A percentile compares a stretch with the other conserved stretches of the same genome.
Conservation (phyloP, 1,139 yeast species). For the Sugiyamaella paludigena region DNA sequence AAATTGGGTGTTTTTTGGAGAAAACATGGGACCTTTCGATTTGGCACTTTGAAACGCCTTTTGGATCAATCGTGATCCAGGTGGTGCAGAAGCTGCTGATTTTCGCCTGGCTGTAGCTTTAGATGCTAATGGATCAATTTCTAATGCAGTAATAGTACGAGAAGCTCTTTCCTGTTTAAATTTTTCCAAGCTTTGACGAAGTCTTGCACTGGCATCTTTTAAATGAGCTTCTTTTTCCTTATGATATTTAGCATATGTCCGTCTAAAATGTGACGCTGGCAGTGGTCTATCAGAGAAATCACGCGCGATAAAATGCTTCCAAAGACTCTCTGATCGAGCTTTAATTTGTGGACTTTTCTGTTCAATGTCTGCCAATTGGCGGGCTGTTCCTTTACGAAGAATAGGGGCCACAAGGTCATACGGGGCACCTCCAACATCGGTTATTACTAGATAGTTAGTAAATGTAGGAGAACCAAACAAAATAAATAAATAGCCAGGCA, state of each 20-base stretch:
- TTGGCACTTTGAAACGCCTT: slow-evolving; percentile 25
- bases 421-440: slow-evolving; percentile 34
- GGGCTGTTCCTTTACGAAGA: slow-evolving; percentile 27
- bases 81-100: slow-evolving; percentile 15
- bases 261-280: slow-evolving; percentile 24
- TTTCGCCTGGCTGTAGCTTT: slow-evolving; percentile 20
- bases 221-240: slow-evolving; percentile 29
- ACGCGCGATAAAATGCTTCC: slow-evolving; percentile 27
- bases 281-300: slow-evolving; percentile 31
- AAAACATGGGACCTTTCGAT: slow-evolving; percentile 30
- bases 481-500: neutral
- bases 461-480: neutral
- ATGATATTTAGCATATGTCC: slow-evolving; percentile 25
- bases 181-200: slow-evolving; percentile 27
- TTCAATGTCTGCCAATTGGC: slow-evolving; percentile 31
- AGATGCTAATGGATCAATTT: slow-evolving; percentile 28
- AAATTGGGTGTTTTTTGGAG: slow-evolving; percentile 27
- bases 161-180: slow-evolving; percentile 28
- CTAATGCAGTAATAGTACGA: slow-evolving; percentile 28
- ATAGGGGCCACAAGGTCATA: slow-evolving; percentile 34
- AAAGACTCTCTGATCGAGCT: slow-evolving; percentile 25
- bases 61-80: slow-evolving; percentile 27
- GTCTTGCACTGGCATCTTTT: slow-evolving; percentile 28
- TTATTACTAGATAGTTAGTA: slow-evolving; percentile 22
- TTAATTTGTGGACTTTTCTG: slow-evolving; percentile 29